Percentiles rank a stretch among this genome's conserved stretches.
These are phyloP conservation scores for Monilinia fructicola DNA, from an alignment of 2,329 filamentous ascomycete genomes.

Conservation along the genomic window DNA sequence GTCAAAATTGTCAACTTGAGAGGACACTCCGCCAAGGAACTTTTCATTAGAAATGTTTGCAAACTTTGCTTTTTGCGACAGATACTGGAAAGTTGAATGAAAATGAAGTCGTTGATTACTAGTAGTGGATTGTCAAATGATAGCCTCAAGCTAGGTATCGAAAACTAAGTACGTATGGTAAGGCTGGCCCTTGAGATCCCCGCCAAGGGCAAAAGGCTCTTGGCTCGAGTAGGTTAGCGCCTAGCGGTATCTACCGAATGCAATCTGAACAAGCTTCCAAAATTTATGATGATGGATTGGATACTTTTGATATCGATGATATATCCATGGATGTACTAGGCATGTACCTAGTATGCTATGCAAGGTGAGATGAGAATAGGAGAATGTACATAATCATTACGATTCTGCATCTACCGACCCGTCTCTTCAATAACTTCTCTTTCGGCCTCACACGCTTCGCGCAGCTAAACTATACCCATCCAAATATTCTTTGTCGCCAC, in stretches of 20 bases:
- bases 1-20: not conserved
- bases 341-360: too few species aligned
- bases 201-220: not conserved
- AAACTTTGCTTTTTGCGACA: conserved; percentile 8
- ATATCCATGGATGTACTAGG: too few species aligned
- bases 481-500: not conserved
- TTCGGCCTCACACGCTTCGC: not conserved
- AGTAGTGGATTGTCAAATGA: conserved; percentile 12
- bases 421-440: too few species aligned
- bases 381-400: too few species aligned
- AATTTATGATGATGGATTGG: not conserved
- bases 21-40: too few species aligned
- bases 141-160: not conserved
- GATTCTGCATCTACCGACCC: too few species aligned
- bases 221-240: not conserved
- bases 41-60: not conserved
- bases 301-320: too few species aligned
- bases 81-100: not conserved
- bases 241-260: conserved; percentile 1
- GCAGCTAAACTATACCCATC: not conserved
- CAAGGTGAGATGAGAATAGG: too few species aligned
- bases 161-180: not conserved
- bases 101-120: not conserved
- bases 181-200: conserved; percentile 7
- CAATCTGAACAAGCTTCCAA: not conserved